Evolutionary conservation across 306 rosid genomes (phyloP).

Genomic region (Casuarina equisetifolia): DNA sequence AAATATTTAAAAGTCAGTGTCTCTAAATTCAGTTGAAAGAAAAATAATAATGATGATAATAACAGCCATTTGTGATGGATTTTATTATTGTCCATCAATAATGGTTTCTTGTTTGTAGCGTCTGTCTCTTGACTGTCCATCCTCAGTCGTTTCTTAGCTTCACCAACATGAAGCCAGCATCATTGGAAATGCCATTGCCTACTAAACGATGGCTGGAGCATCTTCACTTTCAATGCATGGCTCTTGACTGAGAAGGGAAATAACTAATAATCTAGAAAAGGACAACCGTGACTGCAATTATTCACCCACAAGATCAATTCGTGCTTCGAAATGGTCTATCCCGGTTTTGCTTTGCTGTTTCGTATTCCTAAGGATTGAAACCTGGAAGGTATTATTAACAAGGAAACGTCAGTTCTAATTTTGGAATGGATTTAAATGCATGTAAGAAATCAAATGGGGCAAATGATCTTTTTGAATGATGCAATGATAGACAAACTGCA

Average conservation of each 20-base stretch:
- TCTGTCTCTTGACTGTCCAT: neutral
- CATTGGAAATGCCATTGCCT: neutral
- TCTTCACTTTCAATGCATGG: neutral
- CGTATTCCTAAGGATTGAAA: conserved; percentile 70
- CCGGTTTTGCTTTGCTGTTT: conserved; percentile 52
- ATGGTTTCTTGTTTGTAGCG: neutral
- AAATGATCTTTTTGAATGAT: neutral
- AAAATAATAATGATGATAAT: too few relatives aligned
- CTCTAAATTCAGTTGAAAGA: too few relatives aligned
- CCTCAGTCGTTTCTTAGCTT: neutral
- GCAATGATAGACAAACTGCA: neutral
- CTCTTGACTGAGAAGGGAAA: neutral
- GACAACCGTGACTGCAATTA: conserved; percentile 8
- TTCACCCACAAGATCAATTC: conserved; percentile 58
- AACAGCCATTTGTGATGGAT: too few relatives aligned
- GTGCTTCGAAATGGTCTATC: conserved; percentile 80
- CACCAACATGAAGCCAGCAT: neutral
- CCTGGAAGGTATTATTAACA: conserved; percentile 39
- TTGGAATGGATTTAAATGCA: neutral
- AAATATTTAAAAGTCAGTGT: too few relatives aligned
- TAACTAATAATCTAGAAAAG: neutral
- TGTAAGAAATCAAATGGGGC: too few relatives aligned
- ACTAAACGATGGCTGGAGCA: neutral
- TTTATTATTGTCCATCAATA: too few relatives aligned
- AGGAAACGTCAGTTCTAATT: neutral